Evolutionary conservation across 148 eudicot genomes (phyloP).

Genomic region (Rhododendron vialii): DNA sequence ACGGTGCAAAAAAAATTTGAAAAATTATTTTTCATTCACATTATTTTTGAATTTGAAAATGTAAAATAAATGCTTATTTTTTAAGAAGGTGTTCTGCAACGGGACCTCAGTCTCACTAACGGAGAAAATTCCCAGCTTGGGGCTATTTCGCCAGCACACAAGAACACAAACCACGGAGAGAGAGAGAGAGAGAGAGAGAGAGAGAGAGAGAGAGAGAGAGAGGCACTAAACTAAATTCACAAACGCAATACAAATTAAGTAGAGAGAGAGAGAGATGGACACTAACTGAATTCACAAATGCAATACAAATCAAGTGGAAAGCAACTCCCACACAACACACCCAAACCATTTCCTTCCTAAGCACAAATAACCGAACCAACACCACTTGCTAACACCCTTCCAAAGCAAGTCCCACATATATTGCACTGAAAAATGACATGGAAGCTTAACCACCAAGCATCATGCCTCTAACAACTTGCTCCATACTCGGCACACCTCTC

Average conservation of each 20-base stretch:
- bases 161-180: neutral
- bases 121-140: neutral
- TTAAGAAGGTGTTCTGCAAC: no score
- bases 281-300: conserved; percentile 16
- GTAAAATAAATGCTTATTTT: no score
- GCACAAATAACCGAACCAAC: conserved; percentile 16
- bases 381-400: conserved; percentile 5
- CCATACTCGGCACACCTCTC: neutral
- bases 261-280: conserved; percentile 5
- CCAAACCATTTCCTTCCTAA: conserved; percentile 10
- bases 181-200: neutral
- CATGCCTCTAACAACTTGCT: conserved; percentile 6
- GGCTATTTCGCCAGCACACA: neutral
- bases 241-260: conserved; percentile 14
- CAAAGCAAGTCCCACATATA: conserved; percentile 11
- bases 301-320: conserved; percentile 17
- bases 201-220: neutral
- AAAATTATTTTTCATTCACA: no score
- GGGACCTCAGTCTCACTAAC: no score
- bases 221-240: conserved; percentile 15
- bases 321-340: conserved; percentile 9
- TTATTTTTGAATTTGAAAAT: no score
- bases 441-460: conserved; percentile 15
- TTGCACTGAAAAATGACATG: conserved; percentile 7
- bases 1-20: no score